phyloP scores from a whole-genome alignment of 495 filamentous ascomycete genomes.

The Lasiosphaeria ovina region DNA sequence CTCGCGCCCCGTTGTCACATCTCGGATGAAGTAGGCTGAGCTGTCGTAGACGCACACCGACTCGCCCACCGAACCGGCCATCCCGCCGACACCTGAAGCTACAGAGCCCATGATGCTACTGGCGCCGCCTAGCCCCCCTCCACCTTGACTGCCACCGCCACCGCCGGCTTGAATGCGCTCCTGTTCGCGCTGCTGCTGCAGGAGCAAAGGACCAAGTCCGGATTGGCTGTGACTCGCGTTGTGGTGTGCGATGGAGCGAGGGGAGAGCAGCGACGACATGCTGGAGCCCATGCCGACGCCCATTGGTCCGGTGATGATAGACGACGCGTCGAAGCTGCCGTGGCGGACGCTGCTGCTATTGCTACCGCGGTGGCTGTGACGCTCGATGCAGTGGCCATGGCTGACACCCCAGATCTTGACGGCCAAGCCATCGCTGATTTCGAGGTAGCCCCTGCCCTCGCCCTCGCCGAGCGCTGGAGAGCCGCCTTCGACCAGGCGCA shows the following conservation, averaged over 20 bases:
- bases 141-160: constrained; percentile 9
- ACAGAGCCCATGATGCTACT: constrained; percentile 25
- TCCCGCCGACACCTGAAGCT: constrained; percentile 14
- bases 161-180: constrained; percentile 14
- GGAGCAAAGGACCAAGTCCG: constrained; percentile 20
- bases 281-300: constrained; percentile 13
- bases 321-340: constrained; percentile 36
- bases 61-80: constrained; percentile 27
- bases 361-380: constrained; percentile 61
- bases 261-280: constrained; percentile 13
- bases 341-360: constrained; percentile 34
- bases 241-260: constrained; percentile 21
- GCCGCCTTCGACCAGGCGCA: constrained; percentile 83
- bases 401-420: constrained; percentile 78
- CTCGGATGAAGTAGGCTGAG: constrained; percentile 87
- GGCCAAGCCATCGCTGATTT: constrained; percentile 75
- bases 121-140: background rate
- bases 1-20: constrained; percentile 64
- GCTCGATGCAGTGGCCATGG: constrained; percentile 83
- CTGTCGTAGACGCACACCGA: constrained; percentile 69
- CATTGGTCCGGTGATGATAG: constrained; percentile 11
- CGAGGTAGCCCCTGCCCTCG: constrained; percentile 73
- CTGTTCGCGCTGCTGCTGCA: constrained; percentile 22
- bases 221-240: constrained; percentile 16
- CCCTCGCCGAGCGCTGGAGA: constrained; percentile 76